Percentiles rank a stretch among this genome's conserved stretches.
Conservation (phyloP, 2,329 filamentous ascomycete genomes). For the Talaromyces sp. region DNA sequence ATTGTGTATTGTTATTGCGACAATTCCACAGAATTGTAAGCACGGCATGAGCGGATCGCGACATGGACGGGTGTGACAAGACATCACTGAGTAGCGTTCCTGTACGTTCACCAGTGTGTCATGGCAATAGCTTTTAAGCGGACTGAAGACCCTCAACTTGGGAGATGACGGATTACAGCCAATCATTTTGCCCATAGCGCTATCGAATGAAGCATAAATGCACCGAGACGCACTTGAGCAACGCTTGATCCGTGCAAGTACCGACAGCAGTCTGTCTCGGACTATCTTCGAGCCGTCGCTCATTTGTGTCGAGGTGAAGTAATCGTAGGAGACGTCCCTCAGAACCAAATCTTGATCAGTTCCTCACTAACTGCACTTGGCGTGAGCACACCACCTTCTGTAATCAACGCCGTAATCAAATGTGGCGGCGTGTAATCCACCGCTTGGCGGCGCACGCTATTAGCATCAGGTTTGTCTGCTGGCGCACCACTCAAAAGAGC, state of each 20-base stretch:
- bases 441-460: slow-evolving; percentile 26
- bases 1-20: neutral
- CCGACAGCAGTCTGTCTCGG: neutral
- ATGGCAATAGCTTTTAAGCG: neutral
- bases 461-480: slow-evolving; percentile 10
- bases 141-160: neutral
- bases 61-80: neutral
- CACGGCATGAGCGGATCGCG: neutral
- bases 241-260: neutral
- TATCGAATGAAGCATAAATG: neutral
- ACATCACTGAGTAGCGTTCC: neutral
- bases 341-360: slow-evolving; percentile 59
- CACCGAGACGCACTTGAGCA: neutral
- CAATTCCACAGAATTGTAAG: neutral
- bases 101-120: neutral
- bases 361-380: slow-evolving; percentile 63
- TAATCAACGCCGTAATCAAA: slow-evolving; percentile 60
- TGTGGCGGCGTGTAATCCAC: slow-evolving; percentile 54
- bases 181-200: neutral
- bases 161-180: neutral
- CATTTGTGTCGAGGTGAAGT: neutral
- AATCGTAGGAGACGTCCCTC: slow-evolving; percentile 12
- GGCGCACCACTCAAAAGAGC: slow-evolving; percentile 17
- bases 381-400: slow-evolving; percentile 58
- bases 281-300: neutral